Evolutionary conservation across 345 rosid species (phyloP).

Genomic region (Litchi chinensis): DNA sequence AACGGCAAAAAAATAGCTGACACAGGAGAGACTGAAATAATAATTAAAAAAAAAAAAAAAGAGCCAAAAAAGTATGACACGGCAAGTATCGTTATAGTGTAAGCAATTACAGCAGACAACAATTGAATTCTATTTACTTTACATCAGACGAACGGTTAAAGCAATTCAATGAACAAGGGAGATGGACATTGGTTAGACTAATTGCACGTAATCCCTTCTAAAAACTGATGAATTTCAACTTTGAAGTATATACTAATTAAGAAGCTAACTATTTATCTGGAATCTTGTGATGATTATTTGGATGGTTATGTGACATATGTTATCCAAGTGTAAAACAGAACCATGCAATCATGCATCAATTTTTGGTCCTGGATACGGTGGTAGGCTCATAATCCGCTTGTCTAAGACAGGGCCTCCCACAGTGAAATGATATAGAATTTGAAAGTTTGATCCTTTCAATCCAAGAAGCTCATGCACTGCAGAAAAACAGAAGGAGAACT

Average conservation of each 20-base stretch:
- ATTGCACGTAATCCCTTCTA: background rate
- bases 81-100: background rate
- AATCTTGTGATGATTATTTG: background rate
- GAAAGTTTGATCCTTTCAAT: conserved; percentile 59
- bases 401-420: conserved; percentile 82
- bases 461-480: conserved; percentile 82
- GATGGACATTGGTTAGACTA: background rate
- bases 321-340: background rate
- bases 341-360: conserved; percentile 47
- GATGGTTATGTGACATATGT: background rate
- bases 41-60: background rate
- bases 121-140: background rate
- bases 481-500: background rate
- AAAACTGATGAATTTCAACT: background rate
- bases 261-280: background rate
- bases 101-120: background rate
- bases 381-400: conserved; percentile 86
- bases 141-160: background rate
- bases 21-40: background rate
- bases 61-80: no score
- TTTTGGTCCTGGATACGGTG: conserved; percentile 84
- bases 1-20: background rate
- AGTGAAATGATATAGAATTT: conserved; percentile 85
- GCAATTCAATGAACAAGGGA: background rate
- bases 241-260: background rate